Base-by-base conservation (phyloP, 257 asterid species). In the Solanum medicagineum region DNA sequence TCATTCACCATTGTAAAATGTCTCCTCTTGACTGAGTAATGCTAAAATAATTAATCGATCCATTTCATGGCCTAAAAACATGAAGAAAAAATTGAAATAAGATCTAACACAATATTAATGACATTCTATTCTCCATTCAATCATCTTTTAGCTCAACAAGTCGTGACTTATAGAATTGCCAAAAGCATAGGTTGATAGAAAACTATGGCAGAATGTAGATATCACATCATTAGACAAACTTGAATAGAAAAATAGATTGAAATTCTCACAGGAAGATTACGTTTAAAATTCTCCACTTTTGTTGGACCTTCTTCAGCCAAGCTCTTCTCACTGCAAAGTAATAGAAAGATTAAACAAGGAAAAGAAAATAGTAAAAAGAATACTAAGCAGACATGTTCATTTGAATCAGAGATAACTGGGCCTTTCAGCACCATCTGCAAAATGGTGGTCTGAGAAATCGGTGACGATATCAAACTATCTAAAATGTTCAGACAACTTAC, bases 251-350 rank as follows among this genome's bases (percentile, higher is more conserved):
- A 66, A 44, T 24, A 81, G 57, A 62, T 89, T 85, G 45, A 81
- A 54, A 60, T 89, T 85, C 97, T 92, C 89, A 97, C 99, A 1
- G 99, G 98, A 85, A 97, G 97, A 90, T 94, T 92, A 85, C 91
- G 93, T 89, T 92, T 92, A 97, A 90, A 89, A 92, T 91, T 91
- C 90, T 90, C 99, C 99, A 97, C 91, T 97, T 99, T 90, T 93
- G 91, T 83, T 93, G 93, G 81, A 97, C 93, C 92, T 89, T 93
- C 91, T 91, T 97, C 86, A 92, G 86, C 98, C 99, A 97, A 80
- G 90, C 79, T 89, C 93, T 88, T 87, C 87, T 94, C 75, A 91
- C 84, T 95, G 92, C 80, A 85, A 59, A 81, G 66, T 45, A 81
- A 84, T 65, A 60, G 83, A 88, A 29, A 29, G 29, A 29, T 29